Evolutionary conservation across 768 basidiomycete genomes (phyloP), one percentile per base, ranked within the genome.

Genomic region (Wakefieldia striispora): DNA sequence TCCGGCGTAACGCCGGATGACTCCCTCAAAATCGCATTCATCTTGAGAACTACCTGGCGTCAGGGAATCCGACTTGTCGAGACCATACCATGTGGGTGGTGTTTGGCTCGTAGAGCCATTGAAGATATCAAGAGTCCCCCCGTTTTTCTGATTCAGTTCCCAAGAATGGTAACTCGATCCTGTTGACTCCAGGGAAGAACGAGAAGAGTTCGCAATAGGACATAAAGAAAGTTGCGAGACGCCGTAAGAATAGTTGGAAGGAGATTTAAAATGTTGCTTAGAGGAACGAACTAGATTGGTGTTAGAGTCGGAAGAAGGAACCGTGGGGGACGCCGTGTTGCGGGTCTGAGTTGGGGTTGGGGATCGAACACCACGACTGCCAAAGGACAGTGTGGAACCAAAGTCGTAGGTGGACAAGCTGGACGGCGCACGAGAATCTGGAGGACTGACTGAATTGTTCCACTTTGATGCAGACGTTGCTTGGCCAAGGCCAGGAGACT

Each of bases 91-190:
- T 3, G 76, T 70, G 27, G 78, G 70, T 29, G 75, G 76, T 41
- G 73, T 72, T 21, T 73, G 63, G 40, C 80, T 80, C 9, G 71
- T 63, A 13, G 56, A 53, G 44, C 80, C 78, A 31, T 67, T 74
- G 63, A 90, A 82, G 20, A 88, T 57, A 40, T 72, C 76, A 45
- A 79, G 65, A 42, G 76, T 64, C 39, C 73, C 73, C 53, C 85
- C 81, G 49, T 78, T 78, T 55, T 70, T 71, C 51, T 83, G 68
- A 41, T 68, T 81, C 19, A 70, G 82, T 47, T 89, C 86, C 78
- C 78, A 83, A 4, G 89, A 89, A 63, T 91, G 89, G 65, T 88
- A 92, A 66, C 91, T 92, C 3, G 91, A 93, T 14, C 91, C 88
- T 31, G 75, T 77, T 10, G 89, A 91, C 50, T 84, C 87, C 19